Base-by-base conservation (phyloP, 768 basidiomycete species). In the Coprinopsis strossmayeri region DNA sequence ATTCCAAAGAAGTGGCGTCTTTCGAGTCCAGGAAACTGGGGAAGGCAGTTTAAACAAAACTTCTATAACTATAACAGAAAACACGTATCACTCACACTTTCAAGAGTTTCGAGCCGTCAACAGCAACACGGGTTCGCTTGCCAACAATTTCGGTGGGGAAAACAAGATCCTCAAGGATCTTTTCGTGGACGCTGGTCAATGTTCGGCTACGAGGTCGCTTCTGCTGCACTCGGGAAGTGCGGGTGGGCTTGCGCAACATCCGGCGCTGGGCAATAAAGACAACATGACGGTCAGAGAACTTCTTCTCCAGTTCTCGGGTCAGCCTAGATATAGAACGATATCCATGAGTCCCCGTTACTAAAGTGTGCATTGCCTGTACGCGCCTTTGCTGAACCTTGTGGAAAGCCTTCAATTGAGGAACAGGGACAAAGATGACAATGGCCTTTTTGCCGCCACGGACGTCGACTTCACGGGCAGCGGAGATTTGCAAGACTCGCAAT, bases 401-500 rank as follows among this genome's bases (percentile, higher is more conserved):
- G 87, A 94, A 99, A 13, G 94, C 95, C 76, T 97, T 97, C 70
- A 95, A 68, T 71, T 94, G 91, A 57, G 95, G 93, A 43, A 95
- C 87, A 49, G 96, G 96, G 40, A 98, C 94, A 64, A 99, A 99
- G 68, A 99, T 76, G 55, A 99, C 91, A 61, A 99, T 94, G 45
- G 96, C 96, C 78, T 98, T 99, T 78, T 96, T 97, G 64, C 96
- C 96, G 55, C 95, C 96, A 62, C 93, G 91, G 60, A 98, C 94
- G 65, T 99, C 96, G 58, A 99, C 89, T 73, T 99, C 96, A 63
- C 93, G 93, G 57, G 96, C 96, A 55, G 94, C 91, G 58, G 92
- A 95, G 72, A 99, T 97, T 66, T 97, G 93, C 58, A 99, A 83
- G 52, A 85, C 82, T 42, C 94, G 85, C 55, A 99, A 85, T 76